Percentiles rank a stretch among this genome's conserved stretches.
These are phyloP conservation scores for Antrodiella citrinella DNA, from an alignment of 768 basidiomycete species.

Conservation along the genomic window DNA sequence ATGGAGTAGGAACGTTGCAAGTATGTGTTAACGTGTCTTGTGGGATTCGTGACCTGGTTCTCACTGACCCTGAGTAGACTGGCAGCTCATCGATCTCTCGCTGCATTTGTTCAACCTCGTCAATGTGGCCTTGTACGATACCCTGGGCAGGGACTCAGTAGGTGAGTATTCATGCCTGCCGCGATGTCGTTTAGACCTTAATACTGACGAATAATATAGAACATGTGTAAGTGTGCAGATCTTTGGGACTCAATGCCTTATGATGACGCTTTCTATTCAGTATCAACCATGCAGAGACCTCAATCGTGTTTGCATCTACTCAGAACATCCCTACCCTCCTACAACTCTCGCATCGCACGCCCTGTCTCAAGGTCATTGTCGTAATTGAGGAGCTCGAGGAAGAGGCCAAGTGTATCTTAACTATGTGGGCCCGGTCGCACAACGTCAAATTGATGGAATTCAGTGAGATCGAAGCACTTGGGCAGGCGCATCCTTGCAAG, in stretches of 20 bases:
- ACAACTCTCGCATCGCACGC: constrained; percentile 52
- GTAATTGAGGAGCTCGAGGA: constrained; percentile 55
- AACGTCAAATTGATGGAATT: constrained; percentile 59
- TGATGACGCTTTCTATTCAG: constrained; percentile 31
- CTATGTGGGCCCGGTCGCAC: constrained; percentile 60
- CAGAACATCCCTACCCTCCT: constrained; percentile 74
- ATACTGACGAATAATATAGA: neutral
- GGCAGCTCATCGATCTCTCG: constrained; percentile 88
- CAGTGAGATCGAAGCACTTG: constrained; percentile 64
- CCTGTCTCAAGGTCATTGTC: constrained; percentile 67
- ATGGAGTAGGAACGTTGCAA: constrained; percentile 78
- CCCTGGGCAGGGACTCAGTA: constrained; percentile 83
- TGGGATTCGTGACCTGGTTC: neutral
- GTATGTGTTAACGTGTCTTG: constrained; percentile 28
- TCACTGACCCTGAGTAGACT: constrained; percentile 43
- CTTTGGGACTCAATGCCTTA: neutral
- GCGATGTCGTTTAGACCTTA: neutral
- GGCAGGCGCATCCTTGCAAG: constrained; percentile 52
- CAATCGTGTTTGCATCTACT: constrained; percentile 67
- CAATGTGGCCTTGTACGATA: constrained; percentile 88
- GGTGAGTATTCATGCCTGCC: constrained; percentile 39
- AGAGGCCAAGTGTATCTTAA: constrained; percentile 47
- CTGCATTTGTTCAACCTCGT: constrained; percentile 76
- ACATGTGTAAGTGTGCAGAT: neutral
- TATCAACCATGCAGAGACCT: constrained; percentile 78